These are phyloP conservation scores for Cyamopsis tetragonoloba DNA, from an alignment of 306 rosid genomes.

Conservation along the genomic window DNA sequence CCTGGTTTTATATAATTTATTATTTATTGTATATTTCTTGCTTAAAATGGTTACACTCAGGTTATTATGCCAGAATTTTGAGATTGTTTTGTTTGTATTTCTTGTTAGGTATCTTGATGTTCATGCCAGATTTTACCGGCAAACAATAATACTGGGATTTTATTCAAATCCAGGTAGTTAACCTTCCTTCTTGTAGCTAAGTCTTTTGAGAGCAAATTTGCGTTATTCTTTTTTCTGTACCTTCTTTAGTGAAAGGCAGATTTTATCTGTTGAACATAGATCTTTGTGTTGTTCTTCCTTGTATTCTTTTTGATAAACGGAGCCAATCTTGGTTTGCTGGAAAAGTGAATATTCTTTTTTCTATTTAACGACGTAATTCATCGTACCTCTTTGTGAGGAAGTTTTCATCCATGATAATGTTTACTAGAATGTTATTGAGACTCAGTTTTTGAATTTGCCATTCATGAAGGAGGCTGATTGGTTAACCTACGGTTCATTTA, in stretches of 20 bases:
- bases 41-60: slow-evolving; percentile 7
- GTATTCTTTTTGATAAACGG: slow-evolving; percentile 2
- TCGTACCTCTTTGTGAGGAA: slow-evolving; percentile 11
- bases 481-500: slow-evolving; percentile 10
- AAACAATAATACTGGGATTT: slow-evolving; percentile 65
- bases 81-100: slow-evolving; percentile 19
- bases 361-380: not conserved
- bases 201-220: not conserved
- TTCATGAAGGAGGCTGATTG: slow-evolving; percentile 12
- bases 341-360: not conserved
- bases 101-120: slow-evolving; percentile 71
- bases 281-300: not conserved
- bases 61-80: slow-evolving; percentile 4
- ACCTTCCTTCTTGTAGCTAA: not conserved
- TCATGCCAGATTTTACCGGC: slow-evolving; percentile 72
- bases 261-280: not conserved
- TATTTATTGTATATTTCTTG: slow-evolving; percentile 14
- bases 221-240: not conserved
- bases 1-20: not conserved
- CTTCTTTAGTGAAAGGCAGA: not conserved
- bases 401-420: slow-evolving; percentile 9
- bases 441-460: not conserved
- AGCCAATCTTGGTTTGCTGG: slow-evolving; percentile 19
- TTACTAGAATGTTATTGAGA: slow-evolving; percentile 7
- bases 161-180: slow-evolving; percentile 69